A percentile compares a stretch with the other conserved stretches of the same genome.
Evolutionary conservation across 2,329 filamentous ascomycete species (phyloP).

Genomic region (Trichoderma endophyticum): DNA sequence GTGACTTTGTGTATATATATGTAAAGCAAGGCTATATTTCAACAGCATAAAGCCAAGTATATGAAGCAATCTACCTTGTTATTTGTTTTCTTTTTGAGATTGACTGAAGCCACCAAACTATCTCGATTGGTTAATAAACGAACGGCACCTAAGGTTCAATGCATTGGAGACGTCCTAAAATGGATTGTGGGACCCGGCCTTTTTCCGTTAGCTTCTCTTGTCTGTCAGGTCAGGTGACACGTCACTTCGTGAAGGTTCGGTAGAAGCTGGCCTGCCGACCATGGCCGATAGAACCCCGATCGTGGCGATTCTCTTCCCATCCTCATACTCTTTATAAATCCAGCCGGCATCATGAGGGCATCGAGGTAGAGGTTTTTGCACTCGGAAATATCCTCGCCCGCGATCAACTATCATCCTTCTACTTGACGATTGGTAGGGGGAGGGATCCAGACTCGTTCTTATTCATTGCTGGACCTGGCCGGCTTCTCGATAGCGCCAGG

Average conservation of each 20-base stretch:
- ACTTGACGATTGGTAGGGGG: neutral
- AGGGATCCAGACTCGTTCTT: neutral
- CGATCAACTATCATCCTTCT: neutral
- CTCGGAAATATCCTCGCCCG: neutral
- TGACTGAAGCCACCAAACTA: neutral
- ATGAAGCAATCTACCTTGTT: neutral
- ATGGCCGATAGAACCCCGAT: neutral
- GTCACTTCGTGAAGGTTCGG: conserved; percentile 5
- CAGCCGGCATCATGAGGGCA: conserved; percentile 22
- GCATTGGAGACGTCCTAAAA: neutral
- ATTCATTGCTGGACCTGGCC: neutral
- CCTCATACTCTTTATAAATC: neutral
- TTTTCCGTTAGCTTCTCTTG: neutral
- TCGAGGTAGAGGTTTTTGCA: conserved; percentile 18
- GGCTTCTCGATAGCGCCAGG: conserved; percentile 6
- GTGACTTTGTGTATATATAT: neutral
- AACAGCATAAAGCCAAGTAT: neutral
- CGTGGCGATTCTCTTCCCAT: conserved; percentile 18
- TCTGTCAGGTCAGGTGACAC: conserved; percentile 1
- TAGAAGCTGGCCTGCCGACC: conserved; percentile 7
- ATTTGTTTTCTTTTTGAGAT: neutral
- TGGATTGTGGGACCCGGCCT: neutral
- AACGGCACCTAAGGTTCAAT: neutral
- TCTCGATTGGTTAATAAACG: no score
- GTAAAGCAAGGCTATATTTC: neutral